A percentile compares a stretch with the other conserved stretches of the same genome.
These are phyloP conservation scores for Aspergillus calidoustus DNA, from an alignment of 2,329 filamentous ascomycete species.

Conservation along the genomic window DNA sequence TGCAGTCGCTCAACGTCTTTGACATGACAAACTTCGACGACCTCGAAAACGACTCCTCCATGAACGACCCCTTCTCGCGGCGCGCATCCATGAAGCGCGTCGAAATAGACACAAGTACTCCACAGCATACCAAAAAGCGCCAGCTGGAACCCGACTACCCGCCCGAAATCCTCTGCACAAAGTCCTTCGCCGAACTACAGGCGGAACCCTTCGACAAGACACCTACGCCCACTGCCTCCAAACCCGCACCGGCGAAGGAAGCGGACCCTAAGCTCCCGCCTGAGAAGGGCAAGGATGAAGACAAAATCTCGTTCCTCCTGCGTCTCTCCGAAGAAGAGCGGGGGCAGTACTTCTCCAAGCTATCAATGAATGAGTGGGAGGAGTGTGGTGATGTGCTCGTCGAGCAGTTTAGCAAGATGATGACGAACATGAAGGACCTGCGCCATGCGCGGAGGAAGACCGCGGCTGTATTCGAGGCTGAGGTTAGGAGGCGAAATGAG, in stretches of 20 bases:
- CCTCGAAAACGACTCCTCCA: constrained; percentile 34
- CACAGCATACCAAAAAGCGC: constrained; percentile 34
- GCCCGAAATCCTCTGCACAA: constrained; percentile 47
- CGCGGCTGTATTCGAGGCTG: constrained; percentile 58
- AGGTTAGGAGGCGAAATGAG: constrained; percentile 59
- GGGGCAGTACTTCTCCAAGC: constrained; percentile 54
- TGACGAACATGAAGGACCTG: constrained; percentile 57
- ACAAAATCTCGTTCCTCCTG: constrained; percentile 45
- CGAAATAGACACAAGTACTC: constrained; percentile 28
- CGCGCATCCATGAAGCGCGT: constrained; percentile 33
- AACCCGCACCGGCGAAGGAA: constrained; percentile 24
- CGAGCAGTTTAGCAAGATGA: constrained; percentile 56
- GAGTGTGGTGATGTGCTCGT: constrained; percentile 66
- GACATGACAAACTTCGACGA: constrained; percentile 40
- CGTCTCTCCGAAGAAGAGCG: constrained; percentile 47
- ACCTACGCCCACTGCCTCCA: constrained; percentile 33
- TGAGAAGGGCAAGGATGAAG: constrained; percentile 28
- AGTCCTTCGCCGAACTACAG: constrained; percentile 55
- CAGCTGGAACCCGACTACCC: constrained; percentile 55
- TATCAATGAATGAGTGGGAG: constrained; percentile 63
- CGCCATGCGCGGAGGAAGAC: constrained; percentile 59
- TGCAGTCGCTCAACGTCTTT: constrained; percentile 34
- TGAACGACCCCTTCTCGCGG: constrained; percentile 38
- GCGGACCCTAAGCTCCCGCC: constrained; percentile 22
- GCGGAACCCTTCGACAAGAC: constrained; percentile 55